Evolutionary conservation across 352 stramenopile species (phyloP).

Genomic region (Phytophthora pistaciae): DNA sequence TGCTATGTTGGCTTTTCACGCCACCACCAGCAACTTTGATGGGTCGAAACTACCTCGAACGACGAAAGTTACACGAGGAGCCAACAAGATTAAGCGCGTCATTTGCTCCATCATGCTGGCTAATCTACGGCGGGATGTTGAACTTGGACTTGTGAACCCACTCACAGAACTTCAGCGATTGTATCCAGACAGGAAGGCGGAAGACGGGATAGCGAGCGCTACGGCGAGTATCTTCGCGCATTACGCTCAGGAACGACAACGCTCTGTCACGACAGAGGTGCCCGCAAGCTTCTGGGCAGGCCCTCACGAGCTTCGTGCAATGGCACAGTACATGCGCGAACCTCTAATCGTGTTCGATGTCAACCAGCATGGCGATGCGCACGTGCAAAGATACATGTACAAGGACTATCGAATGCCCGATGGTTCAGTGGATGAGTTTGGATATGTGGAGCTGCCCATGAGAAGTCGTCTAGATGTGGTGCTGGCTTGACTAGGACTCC

Average conservation of each 20-base stretch:
- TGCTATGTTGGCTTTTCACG: not conserved
- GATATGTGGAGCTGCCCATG: too few species aligned
- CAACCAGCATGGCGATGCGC: not conserved
- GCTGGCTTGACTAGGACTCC: too few species aligned
- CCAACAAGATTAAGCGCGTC: not conserved
- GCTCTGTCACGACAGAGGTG: not conserved
- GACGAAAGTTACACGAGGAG: not conserved
- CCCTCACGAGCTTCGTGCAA: slow-evolving; percentile 1
- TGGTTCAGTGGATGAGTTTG: slow-evolving; percentile 3
- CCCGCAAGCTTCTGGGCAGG: slow-evolving; percentile 5
- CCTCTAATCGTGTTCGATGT: slow-evolving; percentile 5
- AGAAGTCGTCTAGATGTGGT: too few species aligned
- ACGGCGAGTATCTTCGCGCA: not conserved
- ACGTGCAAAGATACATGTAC: slow-evolving; percentile 12
- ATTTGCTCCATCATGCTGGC: slow-evolving; percentile 11
- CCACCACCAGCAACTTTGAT: not conserved
- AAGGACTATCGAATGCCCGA: not conserved
- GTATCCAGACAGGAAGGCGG: not conserved
- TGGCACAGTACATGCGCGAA: slow-evolving; percentile 9
- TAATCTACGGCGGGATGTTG: not conserved
- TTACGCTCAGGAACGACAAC: not conserved
- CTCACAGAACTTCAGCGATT: not conserved
- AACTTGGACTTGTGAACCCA: slow-evolving; percentile 5
- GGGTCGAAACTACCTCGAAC: not conserved
- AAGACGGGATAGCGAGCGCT: not conserved